phyloP scores from a whole-genome alignment of 2,329 filamentous ascomycete species.

The Botrytis tulipae region DNA sequence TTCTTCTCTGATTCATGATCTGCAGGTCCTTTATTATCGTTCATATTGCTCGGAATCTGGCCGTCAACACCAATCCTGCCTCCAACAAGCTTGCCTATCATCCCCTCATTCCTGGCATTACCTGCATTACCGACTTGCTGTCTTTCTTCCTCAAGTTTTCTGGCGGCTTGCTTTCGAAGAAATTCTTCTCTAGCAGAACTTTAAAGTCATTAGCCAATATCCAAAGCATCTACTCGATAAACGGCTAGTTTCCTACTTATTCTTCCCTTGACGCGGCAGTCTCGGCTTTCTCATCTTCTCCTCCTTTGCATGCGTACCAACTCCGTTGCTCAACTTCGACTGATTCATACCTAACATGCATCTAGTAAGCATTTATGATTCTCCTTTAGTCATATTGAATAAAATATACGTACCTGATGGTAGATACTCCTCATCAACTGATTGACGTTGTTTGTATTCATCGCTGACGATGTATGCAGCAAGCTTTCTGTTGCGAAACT shows the following conservation, averaged over 20 bases:
- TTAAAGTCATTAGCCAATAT: not conserved
- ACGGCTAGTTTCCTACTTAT: not conserved
- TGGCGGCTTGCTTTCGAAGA: not conserved
- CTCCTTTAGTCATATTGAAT: not conserved
- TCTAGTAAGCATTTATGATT: not conserved
- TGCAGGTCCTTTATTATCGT: not conserved
- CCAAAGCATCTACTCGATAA: not conserved
- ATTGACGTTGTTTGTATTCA: not conserved
- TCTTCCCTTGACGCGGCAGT: not conserved
- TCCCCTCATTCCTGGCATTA: not conserved
- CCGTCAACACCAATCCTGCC: no score
- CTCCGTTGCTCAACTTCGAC: not conserved
- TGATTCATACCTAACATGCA: not conserved
- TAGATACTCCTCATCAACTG: not conserved
- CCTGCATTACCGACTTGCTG: not conserved
- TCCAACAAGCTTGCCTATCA: not conserved
- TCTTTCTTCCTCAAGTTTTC: not conserved
- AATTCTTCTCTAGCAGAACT: not conserved
- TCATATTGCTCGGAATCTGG: no score
- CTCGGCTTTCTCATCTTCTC: not conserved
- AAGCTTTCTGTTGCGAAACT: not conserved
- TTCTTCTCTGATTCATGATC: not conserved
- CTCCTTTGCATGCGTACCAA: not conserved
- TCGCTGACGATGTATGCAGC: not conserved
- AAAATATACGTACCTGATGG: not conserved